Evolutionary conservation across 306 rosid species (phyloP), one percentile per base, ranked within the genome.

Genomic region (Cyamopsis tetragonoloba): DNA sequence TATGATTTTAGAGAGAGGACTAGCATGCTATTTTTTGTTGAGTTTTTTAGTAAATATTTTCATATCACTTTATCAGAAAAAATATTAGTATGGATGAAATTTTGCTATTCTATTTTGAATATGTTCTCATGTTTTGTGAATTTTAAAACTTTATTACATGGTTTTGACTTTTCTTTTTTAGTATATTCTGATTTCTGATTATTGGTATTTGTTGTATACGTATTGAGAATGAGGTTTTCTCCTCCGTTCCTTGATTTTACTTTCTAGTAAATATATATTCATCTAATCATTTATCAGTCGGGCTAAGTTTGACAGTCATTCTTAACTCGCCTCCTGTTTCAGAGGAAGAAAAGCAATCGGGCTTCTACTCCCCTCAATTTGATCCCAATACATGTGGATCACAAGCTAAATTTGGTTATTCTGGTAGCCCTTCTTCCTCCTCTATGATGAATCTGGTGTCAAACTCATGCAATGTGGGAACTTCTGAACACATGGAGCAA

Each of bases 311-410:
- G 26, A 62, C 69, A 20, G 24, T 41, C 28, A 24, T 54, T 47
- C 49, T 51, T 39, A 34, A 34, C 54, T 53, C 5, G 58, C 12
- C 12, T 17, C 64, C 47, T 82, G 56, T 55, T 70, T 56, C 83
- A 92, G 98, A 84, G 77, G 91, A 85, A 64, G 98, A 92, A 74
- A 79, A 58, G 55, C 1, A 27, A 53, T 19, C 0, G 0, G 92
- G 71, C 51, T 2, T 0, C 19, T 89, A 68, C 79, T 87, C 98
- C 6, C 96, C 98, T 13, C 89, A 87, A 75, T 71, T 83, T 58
- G 87, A 89, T 66, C 50, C 57, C 20, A 53, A 83, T 19, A 80
- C 82, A 39, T 30, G 70, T 71, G 76, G 67, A 71, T 79, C 84
- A 9, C 79, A 72, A 73, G 76, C 73, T 55, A 62, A 78, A 31